These are phyloP conservation scores for Chrysosphaeria jannelii DNA, from an alignment of 2,329 filamentous ascomycete genomes.

Conservation along the genomic window DNA sequence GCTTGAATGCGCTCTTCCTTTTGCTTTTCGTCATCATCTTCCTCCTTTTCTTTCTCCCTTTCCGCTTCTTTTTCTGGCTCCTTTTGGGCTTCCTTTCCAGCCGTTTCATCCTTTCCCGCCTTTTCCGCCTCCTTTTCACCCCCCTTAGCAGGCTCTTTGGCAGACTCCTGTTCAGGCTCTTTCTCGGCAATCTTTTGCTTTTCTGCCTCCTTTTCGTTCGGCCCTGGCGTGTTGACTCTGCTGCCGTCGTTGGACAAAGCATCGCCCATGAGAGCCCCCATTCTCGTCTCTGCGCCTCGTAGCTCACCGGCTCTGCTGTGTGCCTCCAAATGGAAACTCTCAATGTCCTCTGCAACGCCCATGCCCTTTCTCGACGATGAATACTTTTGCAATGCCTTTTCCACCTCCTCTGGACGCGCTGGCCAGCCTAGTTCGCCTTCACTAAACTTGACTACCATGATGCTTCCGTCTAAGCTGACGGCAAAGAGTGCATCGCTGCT, in stretches of 20 bases:
- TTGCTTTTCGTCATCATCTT: constrained; percentile 21
- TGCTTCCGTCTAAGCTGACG: constrained; percentile 68
- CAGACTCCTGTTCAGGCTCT: no score
- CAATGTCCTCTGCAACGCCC: constrained; percentile 76
- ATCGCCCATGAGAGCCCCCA: constrained; percentile 97
- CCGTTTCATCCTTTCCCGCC: no score
- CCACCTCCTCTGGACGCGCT: constrained; percentile 62
- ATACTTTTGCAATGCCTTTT: constrained; percentile 76
- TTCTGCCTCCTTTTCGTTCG: constrained; percentile 5
- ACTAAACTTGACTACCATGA: constrained; percentile 56
- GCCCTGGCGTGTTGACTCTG: constrained; percentile 2
- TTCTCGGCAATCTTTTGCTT: constrained; percentile 6
- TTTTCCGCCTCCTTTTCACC: no score
- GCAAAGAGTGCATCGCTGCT: constrained; percentile 69
- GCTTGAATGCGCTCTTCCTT: constrained; percentile 21
- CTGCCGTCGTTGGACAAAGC: constrained; percentile 18
- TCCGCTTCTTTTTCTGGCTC: constrained; percentile 2
- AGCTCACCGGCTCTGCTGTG: constrained; percentile 77
- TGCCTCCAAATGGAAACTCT: constrained; percentile 64
- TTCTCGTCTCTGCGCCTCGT: constrained; percentile 68
- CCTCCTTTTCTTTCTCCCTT: constrained; percentile 6
- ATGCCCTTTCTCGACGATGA: constrained; percentile 66
- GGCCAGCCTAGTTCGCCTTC: constrained; percentile 74
- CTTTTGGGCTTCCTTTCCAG: constrained; percentile 3
- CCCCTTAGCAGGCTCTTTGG: no score